phyloP scores from a whole-genome alignment of 495 filamentous ascomycete genomes.

The Podospora pseudopauciseta region DNA sequence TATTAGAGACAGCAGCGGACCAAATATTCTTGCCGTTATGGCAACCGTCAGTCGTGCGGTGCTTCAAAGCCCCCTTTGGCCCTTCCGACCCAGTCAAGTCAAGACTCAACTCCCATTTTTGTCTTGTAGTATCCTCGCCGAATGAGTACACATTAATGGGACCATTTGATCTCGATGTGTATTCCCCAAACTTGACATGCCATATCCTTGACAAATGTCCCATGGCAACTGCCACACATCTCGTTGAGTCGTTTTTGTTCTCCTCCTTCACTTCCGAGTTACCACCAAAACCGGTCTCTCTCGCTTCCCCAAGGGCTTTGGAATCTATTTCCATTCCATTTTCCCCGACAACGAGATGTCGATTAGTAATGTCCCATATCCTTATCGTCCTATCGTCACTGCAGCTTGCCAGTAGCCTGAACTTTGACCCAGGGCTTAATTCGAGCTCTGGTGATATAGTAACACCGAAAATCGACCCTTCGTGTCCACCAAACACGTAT shows the following conservation, averaged over 20 bases:
- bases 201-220: slow-evolving; percentile 89
- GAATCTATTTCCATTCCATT: slow-evolving; percentile 8
- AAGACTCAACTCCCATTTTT: slow-evolving; percentile 61
- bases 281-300: slow-evolving; percentile 50
- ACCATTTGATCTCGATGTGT: not conserved
- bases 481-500: slow-evolving; percentile 78
- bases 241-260: slow-evolving; percentile 21
- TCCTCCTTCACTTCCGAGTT: slow-evolving; percentile 28
- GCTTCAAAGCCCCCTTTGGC: slow-evolving; percentile 40
- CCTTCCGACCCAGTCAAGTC: slow-evolving; percentile 18
- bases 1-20: slow-evolving; percentile 55
- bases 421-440: slow-evolving; percentile 31
- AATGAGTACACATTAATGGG: slow-evolving; percentile 59
- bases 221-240: slow-evolving; percentile 64
- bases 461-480: slow-evolving; percentile 90
- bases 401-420: slow-evolving; percentile 76
- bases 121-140: slow-evolving; percentile 73
- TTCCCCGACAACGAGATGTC: slow-evolving; percentile 14
- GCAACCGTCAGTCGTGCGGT: slow-evolving; percentile 51
- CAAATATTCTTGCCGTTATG: slow-evolving; percentile 93
- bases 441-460: slow-evolving; percentile 62
- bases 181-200: slow-evolving; percentile 61
- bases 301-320: slow-evolving; percentile 28
- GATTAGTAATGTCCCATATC: slow-evolving; percentile 73
- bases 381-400: slow-evolving; percentile 92